Percentiles rank a stretch among this genome's conserved stretches.
phyloP scores from a whole-genome alignment of 2,329 filamentous ascomycete genomes.

The Paecilomyces sp. region DNA sequence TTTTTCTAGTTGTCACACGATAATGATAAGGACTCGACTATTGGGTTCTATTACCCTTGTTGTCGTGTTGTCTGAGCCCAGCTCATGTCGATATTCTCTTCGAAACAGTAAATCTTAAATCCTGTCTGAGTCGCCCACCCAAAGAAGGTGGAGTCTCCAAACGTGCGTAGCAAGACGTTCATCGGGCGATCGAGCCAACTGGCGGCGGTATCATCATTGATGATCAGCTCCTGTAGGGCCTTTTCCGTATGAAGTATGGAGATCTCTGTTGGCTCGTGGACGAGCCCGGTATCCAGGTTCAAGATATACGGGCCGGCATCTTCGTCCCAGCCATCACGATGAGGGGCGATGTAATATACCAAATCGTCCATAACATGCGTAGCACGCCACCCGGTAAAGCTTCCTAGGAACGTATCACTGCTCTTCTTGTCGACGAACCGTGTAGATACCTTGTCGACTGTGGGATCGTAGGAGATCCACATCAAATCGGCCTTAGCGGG shows the following conservation, averaged over 20 bases:
- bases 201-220: background rate
- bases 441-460: background rate
- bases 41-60: background rate
- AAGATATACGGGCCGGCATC: background rate
- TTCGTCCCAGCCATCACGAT: background rate
- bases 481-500: slow-evolving; percentile 12
- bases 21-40: background rate
- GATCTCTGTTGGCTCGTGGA: background rate
- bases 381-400: slow-evolving; percentile 2
- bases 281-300: background rate
- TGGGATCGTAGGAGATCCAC: background rate
- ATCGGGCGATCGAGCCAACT: slow-evolving; percentile 6
- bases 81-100: slow-evolving; percentile 4
- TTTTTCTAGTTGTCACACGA: background rate
- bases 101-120: slow-evolving; percentile 17
- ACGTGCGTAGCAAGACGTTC: slow-evolving; percentile 5
- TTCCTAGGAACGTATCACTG: background rate
- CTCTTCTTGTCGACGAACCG: background rate
- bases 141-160: slow-evolving; percentile 4
- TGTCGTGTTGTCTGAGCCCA: background rate
- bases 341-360: background rate
- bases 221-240: too few species aligned
- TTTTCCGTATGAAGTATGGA: background rate
- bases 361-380: background rate
- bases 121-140: slow-evolving; percentile 9